Evolutionary conservation across 306 rosid species (phyloP).

Genomic region (Prunus campanulata): DNA sequence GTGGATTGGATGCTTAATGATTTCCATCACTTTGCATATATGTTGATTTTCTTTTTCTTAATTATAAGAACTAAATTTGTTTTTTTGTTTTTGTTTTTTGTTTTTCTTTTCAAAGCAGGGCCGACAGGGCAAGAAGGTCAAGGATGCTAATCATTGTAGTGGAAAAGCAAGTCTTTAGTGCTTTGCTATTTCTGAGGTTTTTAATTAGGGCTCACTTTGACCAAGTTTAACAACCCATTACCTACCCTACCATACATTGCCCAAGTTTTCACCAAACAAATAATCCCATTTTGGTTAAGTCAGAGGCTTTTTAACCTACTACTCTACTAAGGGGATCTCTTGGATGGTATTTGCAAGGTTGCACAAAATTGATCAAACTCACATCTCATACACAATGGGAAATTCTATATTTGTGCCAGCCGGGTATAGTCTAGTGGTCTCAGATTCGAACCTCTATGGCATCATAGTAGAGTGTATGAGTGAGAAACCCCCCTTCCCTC

Average conservation of each 20-base stretch:
- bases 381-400: no score
- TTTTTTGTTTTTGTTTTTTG: background rate
- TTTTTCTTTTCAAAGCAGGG: background rate
- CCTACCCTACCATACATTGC: constrained; percentile 2
- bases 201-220: background rate
- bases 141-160: background rate
- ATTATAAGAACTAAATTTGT: no score
- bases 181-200: background rate
- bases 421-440: no score
- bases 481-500: fast-evolving
- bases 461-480: no score
- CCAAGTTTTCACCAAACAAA: constrained; percentile 9
- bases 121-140: background rate
- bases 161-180: background rate
- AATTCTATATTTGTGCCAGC: no score
- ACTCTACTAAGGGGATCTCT: background rate
- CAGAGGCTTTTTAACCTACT: background rate
- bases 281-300: background rate
- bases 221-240: background rate
- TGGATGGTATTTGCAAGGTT: background rate
- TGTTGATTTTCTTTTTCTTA: no score
- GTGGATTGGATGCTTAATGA: background rate
- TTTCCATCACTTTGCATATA: background rate
- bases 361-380: no score
- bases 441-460: no score